Base-by-base conservation (phyloP, 192 early-diverging fungal genomes). In the Entomortierella beljakovae region DNA sequence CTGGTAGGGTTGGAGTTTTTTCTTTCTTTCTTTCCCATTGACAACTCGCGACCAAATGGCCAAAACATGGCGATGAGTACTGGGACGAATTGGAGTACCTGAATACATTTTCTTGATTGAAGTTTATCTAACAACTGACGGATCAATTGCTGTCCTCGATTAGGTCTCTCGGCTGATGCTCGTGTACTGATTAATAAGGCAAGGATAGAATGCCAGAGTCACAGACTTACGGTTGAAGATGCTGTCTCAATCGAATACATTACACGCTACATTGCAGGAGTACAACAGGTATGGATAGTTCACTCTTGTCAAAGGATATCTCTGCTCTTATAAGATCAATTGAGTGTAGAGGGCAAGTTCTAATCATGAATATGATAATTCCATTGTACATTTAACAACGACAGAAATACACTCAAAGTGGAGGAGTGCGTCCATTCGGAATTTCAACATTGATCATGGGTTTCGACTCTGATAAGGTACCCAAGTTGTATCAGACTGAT, bases 221-320 rank as follows among this genome's bases (percentile, higher is more conserved):
- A 99, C 86, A 88, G 97, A 61, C 88, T 99, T 56, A 97, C 94
- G 16, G 95, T 99, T 49, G 98, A 99, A 82, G 98, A 99, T 80
- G 91, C 97, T 37, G 96, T 97, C 2, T 94, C 95, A 31, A 91
- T 98, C 57, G 98, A 99, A 89, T 97, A 97, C 81, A 99, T 99
- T 57, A 96, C 98, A 28, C 92, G 94, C 51, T 93, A 97, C 82
- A 95, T 99, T 85, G 98, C 98, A 58, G 91, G 93, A 40, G 89
- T 97, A 52, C 98, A 99, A 84, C 97, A 98, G 89, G 94, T 94
- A 81, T 60, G 72, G 29, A 55, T 23, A 23, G 48, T 10, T n/a
- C n/a, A n/a, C n/a, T n/a, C n/a, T n/a, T n/a, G n/a, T n/a, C n/a
- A n/a, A n/a, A n/a, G n/a, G n/a, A n/a, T n/a, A n/a, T n/a, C n/a